Evolutionary conservation across 176 grass and related monocot genomes (phyloP).

Genomic region (Thalia dealbata): DNA sequence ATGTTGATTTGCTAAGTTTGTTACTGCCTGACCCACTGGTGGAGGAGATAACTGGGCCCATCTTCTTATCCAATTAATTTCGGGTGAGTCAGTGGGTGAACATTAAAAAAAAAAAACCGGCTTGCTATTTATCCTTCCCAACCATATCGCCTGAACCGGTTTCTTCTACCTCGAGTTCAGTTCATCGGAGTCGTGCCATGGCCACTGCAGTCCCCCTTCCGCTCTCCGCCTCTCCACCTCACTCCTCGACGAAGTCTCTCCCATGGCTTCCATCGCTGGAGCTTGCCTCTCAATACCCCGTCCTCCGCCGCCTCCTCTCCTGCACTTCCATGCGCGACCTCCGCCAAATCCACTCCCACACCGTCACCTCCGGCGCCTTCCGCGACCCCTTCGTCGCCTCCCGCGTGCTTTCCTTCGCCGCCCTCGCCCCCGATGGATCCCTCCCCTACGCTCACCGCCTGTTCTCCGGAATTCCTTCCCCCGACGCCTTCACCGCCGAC

Average conservation of each 20-base stretch:
- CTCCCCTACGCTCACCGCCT: constrained; percentile 6
- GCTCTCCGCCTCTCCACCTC: background rate
- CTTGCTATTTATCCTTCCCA: too few relatives aligned
- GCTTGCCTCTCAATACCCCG: constrained; percentile 1
- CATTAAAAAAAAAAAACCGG: too few relatives aligned
- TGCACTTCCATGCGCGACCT: constrained; percentile 11
- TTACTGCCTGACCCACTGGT: too few relatives aligned
- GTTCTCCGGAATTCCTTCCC: background rate
- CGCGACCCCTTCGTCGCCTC: constrained; percentile 10
- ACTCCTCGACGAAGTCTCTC: background rate
- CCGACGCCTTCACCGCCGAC: constrained; percentile 3
- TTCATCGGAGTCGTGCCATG: background rate
- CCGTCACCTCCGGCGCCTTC: constrained; percentile 10
- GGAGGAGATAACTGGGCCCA: too few relatives aligned
- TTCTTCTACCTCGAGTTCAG: too few relatives aligned
- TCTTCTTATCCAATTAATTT: too few relatives aligned
- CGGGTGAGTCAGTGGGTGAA: too few relatives aligned
- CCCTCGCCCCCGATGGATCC: background rate
- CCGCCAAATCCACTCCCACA: constrained; percentile 7
- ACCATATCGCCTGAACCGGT: too few relatives aligned
- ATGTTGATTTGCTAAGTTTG: too few relatives aligned
- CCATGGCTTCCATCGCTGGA: constrained; percentile 6
- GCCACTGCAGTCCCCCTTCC: background rate
- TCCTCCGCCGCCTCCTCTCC: constrained; percentile 6
- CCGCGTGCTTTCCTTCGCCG: constrained; percentile 10